phyloP scores from a whole-genome alignment of 2,329 filamentous ascomycete species.

The Botrytis sinoallii region DNA sequence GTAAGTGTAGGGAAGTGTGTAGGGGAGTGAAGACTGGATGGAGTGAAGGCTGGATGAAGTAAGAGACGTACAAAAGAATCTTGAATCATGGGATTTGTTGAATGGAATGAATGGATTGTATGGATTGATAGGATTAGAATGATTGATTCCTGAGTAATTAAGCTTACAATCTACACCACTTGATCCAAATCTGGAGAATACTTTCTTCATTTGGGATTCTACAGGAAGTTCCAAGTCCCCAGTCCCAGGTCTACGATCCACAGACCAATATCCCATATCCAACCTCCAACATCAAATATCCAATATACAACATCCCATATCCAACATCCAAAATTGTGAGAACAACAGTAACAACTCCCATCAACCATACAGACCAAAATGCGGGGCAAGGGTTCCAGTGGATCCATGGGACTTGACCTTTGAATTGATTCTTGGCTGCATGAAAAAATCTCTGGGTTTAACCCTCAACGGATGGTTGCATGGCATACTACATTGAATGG shows the following conservation, averaged over 20 bases:
- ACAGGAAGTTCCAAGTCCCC: too few relatives aligned
- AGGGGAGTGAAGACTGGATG: background rate
- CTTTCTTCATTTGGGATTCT: background rate
- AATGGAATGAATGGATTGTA: background rate
- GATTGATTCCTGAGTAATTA: background rate
- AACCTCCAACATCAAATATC: too few relatives aligned
- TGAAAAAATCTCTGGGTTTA: background rate
- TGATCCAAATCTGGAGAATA: background rate
- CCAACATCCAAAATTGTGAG: too few relatives aligned
- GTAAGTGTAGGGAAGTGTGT: background rate
- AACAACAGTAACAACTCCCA: too few relatives aligned
- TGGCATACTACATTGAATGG: constrained; percentile 7
- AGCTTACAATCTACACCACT: background rate
- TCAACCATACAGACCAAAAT: background rate
- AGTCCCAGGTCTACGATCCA: too few relatives aligned
- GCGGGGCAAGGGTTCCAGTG: background rate
- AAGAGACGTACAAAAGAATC: background rate
- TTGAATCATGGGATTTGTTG: background rate
- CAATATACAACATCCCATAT: too few relatives aligned
- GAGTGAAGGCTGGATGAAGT: too few relatives aligned
- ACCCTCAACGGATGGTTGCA: constrained; percentile 28
- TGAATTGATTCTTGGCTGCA: background rate
- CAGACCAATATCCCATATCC: background rate
- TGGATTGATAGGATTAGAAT: background rate
- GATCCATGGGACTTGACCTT: background rate